Base-by-base conservation (phyloP, 1,284 basidiomycete genomes). In the Sporisorium graminicola region DNA sequence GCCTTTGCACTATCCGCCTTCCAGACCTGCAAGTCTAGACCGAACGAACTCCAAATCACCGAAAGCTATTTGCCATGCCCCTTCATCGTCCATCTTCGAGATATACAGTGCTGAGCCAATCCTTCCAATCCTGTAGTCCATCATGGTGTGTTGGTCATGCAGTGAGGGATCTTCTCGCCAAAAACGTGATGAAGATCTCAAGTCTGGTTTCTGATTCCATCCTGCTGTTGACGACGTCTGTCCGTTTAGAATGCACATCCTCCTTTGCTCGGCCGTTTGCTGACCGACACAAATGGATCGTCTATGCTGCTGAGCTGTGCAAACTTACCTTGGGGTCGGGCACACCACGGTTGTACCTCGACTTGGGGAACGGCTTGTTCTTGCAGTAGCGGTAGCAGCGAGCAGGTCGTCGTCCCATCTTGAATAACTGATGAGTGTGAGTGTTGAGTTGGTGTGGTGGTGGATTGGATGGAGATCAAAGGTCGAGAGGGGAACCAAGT, bases 261-360 rank as follows among this genome's bases (percentile, higher is more conserved):
- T n/a, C n/a, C 40, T 20, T 40, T n/a, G 37, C 40, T 16, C n/a
- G 18, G 22, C 13, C 26, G n/a, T 12, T 50, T 50, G 37, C n/a
- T 42, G 47, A 29, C 55, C 60, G 42, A 20, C 46, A 59, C 56
- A 13, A 14, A 51, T 40, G 42, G 24, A 55, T 51, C 59, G 59
- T 57, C 44, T 35, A 50, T 57, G 55, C 37, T 57, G 55, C 24
- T 43, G 50, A 40, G 13, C 7, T 40, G 12, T 22, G 26, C 46
- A 26, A 66, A 74, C 66, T 67, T 65, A 79, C 77, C 78, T 85
- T 85, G 61, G 83, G 81, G 80, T 85, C 83, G 65, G 83, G 83
- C 43, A 85, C 83, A 83, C 95, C 95, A 90, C 96, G 94, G 90
- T 97, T 97, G 90, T 96, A 97, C 86, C 94, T 78, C 65, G 82